A percentile compares a stretch with the other conserved stretches of the same genome.
Conservation (phyloP, 2,329 filamentous ascomycete genomes). For the Pseudogymnoascus sp. region DNA sequence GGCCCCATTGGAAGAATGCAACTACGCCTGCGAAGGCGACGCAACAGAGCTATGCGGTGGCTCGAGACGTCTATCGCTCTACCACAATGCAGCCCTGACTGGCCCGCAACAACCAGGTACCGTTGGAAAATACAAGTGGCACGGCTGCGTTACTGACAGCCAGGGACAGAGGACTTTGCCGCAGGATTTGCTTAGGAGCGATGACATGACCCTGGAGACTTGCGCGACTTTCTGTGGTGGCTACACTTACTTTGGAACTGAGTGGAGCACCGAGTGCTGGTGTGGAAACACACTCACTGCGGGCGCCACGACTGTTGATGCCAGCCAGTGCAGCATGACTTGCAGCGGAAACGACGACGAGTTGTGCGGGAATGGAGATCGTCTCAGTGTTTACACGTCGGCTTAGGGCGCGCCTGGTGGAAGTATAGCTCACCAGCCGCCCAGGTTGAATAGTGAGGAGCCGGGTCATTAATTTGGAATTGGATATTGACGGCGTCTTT, state of each 20-base stretch:
- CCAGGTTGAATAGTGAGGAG: neutral
- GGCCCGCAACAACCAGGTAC: slow-evolving; percentile 4
- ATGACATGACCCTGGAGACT: slow-evolving; percentile 28
- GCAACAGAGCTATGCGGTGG: neutral
- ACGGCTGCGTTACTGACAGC: slow-evolving; percentile 28
- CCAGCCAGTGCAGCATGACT: slow-evolving; percentile 20
- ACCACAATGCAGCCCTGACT: neutral
- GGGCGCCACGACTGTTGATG: slow-evolving; percentile 17
- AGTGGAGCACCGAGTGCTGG: slow-evolving; percentile 31
- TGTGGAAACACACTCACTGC: slow-evolving; percentile 25
- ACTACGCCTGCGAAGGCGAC: neutral
- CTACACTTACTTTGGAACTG: slow-evolving; percentile 31
- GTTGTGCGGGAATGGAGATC: slow-evolving; percentile 28
- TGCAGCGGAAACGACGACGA: slow-evolving; percentile 27
- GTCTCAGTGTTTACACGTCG: slow-evolving; percentile 21
- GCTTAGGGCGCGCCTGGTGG: neutral
- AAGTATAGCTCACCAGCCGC: neutral
- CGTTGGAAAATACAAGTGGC: slow-evolving; percentile 20
- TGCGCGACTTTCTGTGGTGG: slow-evolving; percentile 26
- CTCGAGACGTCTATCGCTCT: neutral
- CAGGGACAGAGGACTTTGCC: slow-evolving; percentile 22
- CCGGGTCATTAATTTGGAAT: neutral
- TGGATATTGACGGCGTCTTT: neutral
- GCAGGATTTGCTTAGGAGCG: slow-evolving; percentile 16
- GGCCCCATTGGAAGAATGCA: neutral